These are phyloP conservation scores for Diaporthe batatas DNA, from an alignment of 2,329 filamentous ascomycete genomes.

Conservation along the genomic window DNA sequence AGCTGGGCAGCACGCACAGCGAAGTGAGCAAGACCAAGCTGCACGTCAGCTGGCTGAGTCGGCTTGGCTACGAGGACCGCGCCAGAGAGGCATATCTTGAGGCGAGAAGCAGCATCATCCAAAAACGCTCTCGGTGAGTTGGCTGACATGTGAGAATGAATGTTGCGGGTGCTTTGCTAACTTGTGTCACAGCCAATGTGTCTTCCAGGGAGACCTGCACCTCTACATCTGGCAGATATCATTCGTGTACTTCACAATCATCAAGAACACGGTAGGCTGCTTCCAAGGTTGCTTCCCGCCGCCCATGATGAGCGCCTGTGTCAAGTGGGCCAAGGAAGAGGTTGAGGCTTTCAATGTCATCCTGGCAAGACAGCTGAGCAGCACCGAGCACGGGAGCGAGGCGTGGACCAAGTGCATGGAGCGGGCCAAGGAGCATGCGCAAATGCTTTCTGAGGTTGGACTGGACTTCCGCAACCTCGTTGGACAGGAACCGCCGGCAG, in stretches of 20 bases:
- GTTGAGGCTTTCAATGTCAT: slow-evolving; percentile 91
- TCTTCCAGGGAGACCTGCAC: slow-evolving; percentile 93
- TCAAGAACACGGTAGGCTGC: slow-evolving; percentile 91
- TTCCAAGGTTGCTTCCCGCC: slow-evolving; percentile 90
- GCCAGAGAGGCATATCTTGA: slow-evolving; percentile 89
- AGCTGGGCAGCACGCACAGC: slow-evolving; percentile 82
- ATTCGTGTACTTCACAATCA: slow-evolving; percentile 94
- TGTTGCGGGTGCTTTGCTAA: slow-evolving; percentile 47
- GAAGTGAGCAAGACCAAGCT: slow-evolving; percentile 82
- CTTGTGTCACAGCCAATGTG: slow-evolving; percentile 77
- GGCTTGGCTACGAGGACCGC: slow-evolving; percentile 90
- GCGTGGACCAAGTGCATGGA: slow-evolving; percentile 88
- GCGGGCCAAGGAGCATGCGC: slow-evolving; percentile 83
- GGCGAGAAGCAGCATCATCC: slow-evolving; percentile 82
- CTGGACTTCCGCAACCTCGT: slow-evolving; percentile 90
- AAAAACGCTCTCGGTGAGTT: slow-evolving; percentile 82
- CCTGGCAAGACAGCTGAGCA: slow-evolving; percentile 86
- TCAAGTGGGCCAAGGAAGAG: slow-evolving; percentile 98
- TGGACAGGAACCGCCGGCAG: slow-evolving; percentile 62
- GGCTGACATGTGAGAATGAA: slow-evolving; percentile 13
- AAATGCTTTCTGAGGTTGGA: slow-evolving; percentile 85
- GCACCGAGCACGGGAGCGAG: slow-evolving; percentile 80
- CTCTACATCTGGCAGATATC: slow-evolving; percentile 96
- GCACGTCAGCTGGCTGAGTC: slow-evolving; percentile 86
- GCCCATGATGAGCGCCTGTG: slow-evolving; percentile 90